Conservation (phyloP, 2,329 filamentous ascomycete species). For the Ampelomyces quisqualis region DNA sequence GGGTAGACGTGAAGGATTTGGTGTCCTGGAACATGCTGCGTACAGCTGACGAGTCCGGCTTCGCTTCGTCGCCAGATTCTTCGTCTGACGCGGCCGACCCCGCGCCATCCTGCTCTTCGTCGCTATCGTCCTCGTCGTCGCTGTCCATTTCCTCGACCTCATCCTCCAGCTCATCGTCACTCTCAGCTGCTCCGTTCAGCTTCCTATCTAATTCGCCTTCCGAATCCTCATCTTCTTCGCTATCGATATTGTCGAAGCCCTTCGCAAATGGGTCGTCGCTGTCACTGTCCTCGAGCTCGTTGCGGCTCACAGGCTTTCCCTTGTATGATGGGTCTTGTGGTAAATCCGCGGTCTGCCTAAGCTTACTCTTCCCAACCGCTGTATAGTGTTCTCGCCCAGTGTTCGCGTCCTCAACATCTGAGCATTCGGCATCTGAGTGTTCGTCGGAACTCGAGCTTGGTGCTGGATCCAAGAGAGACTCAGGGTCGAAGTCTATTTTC, state of each 20-base stretch:
- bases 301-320: conserved; percentile 72
- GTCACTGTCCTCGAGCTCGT: conserved; percentile 58
- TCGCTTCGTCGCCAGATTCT: conserved; percentile 28
- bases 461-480: conserved; percentile 62
- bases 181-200: conserved; percentile 18
- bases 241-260: conserved; percentile 46
- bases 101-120: conserved; percentile 52
- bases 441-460: conserved; percentile 59
- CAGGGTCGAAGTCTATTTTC: conserved; percentile 73
- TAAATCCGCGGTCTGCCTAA: conserved; percentile 70
- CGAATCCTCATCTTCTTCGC: conserved; percentile 44
- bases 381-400: conserved; percentile 85
- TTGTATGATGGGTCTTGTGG: conserved; percentile 77
- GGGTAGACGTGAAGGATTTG: conserved; percentile 63
- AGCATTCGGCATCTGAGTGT: conserved; percentile 51
- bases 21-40: conserved; percentile 67
- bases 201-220: conserved; percentile 1
- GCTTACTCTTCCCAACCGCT: conserved; percentile 78
- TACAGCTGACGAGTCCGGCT: conserved; percentile 55
- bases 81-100: conserved; percentile 42
- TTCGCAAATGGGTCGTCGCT: conserved; percentile 54
- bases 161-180: conserved; percentile 44
- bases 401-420: conserved; percentile 47
- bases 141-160: conserved; percentile 52
- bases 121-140: conserved; percentile 49